These are phyloP conservation scores for Allium sativum DNA, from an alignment of 106 monocot genomes.

Conservation along the genomic window DNA sequence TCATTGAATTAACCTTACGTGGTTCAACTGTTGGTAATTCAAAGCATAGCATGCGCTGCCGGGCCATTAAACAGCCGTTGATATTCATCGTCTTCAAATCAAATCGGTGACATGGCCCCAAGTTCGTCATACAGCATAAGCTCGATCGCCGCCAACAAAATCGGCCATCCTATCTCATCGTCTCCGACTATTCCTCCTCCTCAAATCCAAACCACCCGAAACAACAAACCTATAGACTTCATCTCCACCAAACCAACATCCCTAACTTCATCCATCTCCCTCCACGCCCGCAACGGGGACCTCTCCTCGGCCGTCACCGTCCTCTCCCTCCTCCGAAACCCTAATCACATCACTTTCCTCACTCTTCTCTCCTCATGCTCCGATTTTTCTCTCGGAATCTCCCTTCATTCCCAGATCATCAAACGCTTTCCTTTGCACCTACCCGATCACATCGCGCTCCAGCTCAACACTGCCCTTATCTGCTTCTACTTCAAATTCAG, in stretches of 20 bases:
- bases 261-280: conserved; percentile 19
- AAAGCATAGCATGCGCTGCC: too few species aligned
- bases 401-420: conserved; percentile 23
- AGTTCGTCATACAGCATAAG: too few species aligned
- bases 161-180: background rate
- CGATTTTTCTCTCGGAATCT: conserved; percentile 16
- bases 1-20: too few species aligned
- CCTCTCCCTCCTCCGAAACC: conserved; percentile 14
- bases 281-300: conserved; percentile 3
- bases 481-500: conserved; percentile 18
- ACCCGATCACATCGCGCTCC: conserved; percentile 4
- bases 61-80: too few species aligned
- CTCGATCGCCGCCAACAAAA: too few species aligned
- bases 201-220: background rate
- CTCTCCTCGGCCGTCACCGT: conserved; percentile 8
- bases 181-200: background rate
- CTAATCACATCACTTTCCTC: conserved; percentile 25
- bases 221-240: background rate
- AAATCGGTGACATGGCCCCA: too few species aligned
- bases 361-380: conserved; percentile 4
- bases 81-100: too few species aligned
- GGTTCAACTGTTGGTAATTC: too few species aligned
- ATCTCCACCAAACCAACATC: conserved; percentile 7
- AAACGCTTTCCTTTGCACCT: conserved; percentile 10
- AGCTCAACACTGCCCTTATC: conserved; percentile 25